Conservation (phyloP, 1,284 basidiomycete species). For the Trichosporon faecale region DNA sequence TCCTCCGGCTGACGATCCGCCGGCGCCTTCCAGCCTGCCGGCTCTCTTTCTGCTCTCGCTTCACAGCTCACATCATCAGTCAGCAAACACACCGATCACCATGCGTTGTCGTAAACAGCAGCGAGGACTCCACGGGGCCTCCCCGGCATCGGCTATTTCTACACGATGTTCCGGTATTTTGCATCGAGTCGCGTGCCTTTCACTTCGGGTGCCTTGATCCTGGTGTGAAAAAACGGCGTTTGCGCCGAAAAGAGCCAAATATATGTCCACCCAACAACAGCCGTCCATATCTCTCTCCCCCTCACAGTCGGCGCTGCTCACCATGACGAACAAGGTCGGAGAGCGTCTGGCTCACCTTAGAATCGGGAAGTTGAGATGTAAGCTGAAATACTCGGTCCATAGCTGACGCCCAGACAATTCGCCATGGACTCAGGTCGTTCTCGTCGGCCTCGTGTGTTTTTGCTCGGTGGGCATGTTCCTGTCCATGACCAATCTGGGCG, state of each 20-base stretch:
- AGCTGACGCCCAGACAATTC: constrained; percentile 32
- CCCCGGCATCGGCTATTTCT: background rate
- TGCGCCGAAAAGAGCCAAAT: background rate
- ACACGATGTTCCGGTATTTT: background rate
- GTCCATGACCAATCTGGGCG: constrained; percentile 55
- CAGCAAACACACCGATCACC: background rate
- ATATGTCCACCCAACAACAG: background rate
- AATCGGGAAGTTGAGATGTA: constrained; percentile 8
- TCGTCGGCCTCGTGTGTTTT: constrained; percentile 55
- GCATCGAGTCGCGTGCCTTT: background rate
- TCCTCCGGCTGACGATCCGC: no score
- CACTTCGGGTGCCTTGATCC: background rate
- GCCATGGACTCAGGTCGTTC: constrained; percentile 54
- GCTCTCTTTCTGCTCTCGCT: no score
- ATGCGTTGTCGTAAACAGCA: background rate
- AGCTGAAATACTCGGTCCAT: background rate
- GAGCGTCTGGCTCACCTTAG: constrained; percentile 4
- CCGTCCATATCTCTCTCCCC: background rate
- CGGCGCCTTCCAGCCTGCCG: no score
- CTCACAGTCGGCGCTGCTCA: background rate
- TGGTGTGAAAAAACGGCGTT: background rate
- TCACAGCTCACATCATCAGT: background rate
- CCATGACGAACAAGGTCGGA: constrained; percentile 8
- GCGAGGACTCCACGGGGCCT: background rate
- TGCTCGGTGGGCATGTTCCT: constrained; percentile 58